Base-by-base conservation (phyloP, 257 asterid species). In the Capsicum rhomboideum region DNA sequence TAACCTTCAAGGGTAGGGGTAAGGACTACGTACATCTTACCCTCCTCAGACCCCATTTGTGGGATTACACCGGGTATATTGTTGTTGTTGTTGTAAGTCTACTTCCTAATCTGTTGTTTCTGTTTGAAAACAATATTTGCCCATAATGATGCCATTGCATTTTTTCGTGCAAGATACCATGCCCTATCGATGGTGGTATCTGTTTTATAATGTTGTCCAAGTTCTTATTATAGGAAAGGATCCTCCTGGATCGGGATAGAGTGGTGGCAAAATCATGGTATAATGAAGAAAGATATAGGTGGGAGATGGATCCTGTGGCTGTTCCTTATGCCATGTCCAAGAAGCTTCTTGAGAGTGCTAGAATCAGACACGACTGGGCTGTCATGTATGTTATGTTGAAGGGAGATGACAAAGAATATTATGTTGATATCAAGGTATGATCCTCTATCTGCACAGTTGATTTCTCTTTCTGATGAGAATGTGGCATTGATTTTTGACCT, bases 281-380 rank as follows among this genome's bases (percentile, higher is more conserved):
- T 86, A 91, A 93, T 90, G 97, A 94, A 81, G 93, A 90, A 86
- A 84, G 84, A 83, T 88, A 86, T 82, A 91, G 98, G 90, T 97
- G 98, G 99, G 99, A 97, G 89, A 85, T 97, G 95, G 97, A 95
- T 78, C 99, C 98, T 14, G 67, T 95, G 82, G 97, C 97, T 84
- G 96, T 93, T 90, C 98, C 99, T 82, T 95, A 97, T 89, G 98
- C 97, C 81, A 89, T 97, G 20, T 91, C 99, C 84, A 90, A 86
- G 87, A 93, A 95, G 89, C 94, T 97, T 85, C 92, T 97, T 85
- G 92, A 87, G 87, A 90, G 90, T 87, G 99, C 99, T 91, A 92
- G 95, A 86, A 91, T 97, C 86, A 95, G 99, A 93, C 98, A 97
- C 84, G 99, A 97, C 86, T 95, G 98, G 98, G 96, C 90, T 82